phyloP scores from a whole-genome alignment of 2,329 filamentous ascomycete species.

The Nigrospora sphaerica region DNA sequence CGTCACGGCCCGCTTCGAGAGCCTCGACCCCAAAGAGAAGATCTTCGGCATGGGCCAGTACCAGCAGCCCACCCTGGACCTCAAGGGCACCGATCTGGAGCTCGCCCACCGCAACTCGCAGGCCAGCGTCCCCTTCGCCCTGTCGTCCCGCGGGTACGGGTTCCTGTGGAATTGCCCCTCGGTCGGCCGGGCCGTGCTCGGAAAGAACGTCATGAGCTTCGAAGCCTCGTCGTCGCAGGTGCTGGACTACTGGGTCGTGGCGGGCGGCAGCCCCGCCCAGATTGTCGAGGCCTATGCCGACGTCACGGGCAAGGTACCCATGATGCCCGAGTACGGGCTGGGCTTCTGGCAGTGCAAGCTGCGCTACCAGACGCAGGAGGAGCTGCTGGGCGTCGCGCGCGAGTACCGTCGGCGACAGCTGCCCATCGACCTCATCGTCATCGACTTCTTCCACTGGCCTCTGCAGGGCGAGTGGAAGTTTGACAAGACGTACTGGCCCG shows the following conservation, averaged over 20 bases:
- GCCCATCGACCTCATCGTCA: slow-evolving; percentile 58
- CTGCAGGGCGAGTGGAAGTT: slow-evolving; percentile 63
- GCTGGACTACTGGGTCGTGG: slow-evolving; percentile 60
- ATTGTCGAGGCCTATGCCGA: slow-evolving; percentile 50
- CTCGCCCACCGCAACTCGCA: slow-evolving; percentile 62
- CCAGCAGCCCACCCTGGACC: slow-evolving; percentile 55
- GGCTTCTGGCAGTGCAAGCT: slow-evolving; percentile 66
- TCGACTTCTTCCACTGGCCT: slow-evolving; percentile 64
- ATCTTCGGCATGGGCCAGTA: slow-evolving; percentile 67
- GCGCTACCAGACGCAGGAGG: slow-evolving; percentile 58
- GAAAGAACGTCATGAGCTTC: slow-evolving; percentile 54
- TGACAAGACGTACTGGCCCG: slow-evolving; percentile 56
- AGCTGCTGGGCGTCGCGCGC: slow-evolving; percentile 51
- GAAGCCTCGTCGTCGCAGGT: slow-evolving; percentile 50
- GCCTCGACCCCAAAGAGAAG: slow-evolving; percentile 44
- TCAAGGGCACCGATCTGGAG: slow-evolving; percentile 57
- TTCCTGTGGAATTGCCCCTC: slow-evolving; percentile 61
- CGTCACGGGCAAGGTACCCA: slow-evolving; percentile 52
- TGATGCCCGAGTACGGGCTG: slow-evolving; percentile 63
- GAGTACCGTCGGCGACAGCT: slow-evolving; percentile 49
- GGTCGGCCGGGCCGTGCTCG: slow-evolving; percentile 53
- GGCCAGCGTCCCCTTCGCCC: slow-evolving; percentile 55
- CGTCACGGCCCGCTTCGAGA: slow-evolving; percentile 51
- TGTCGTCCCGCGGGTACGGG: slow-evolving; percentile 55
- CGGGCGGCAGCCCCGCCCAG: slow-evolving; percentile 44